A percentile compares a stretch with the other conserved stretches of the same genome.
These are phyloP conservation scores for Russula vinacea DNA, from an alignment of 768 basidiomycete genomes.

Conservation along the genomic window DNA sequence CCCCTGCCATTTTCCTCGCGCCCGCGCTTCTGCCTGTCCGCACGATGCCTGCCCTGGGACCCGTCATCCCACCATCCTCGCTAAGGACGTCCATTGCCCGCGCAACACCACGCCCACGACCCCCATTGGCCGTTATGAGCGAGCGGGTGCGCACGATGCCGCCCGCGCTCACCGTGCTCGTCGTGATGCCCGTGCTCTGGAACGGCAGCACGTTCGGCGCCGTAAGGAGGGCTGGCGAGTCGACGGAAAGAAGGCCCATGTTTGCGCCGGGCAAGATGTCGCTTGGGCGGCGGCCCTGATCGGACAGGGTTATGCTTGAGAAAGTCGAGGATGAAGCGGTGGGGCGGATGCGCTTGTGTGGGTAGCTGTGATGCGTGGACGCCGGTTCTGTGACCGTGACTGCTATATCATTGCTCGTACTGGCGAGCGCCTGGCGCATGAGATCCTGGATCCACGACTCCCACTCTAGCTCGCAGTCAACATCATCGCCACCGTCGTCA, in stretches of 20 bases:
- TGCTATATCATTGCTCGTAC: not conserved
- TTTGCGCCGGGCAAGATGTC: conserved; percentile 6
- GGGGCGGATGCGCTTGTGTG: not conserved
- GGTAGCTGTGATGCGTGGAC: not conserved
- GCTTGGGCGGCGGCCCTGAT: not conserved
- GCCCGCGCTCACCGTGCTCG: conserved; percentile 28
- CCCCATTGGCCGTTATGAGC: conserved; percentile 18
- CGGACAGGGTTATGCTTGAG: conserved; percentile 14
- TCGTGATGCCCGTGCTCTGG: conserved; percentile 27
- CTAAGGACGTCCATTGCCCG: conserved; percentile 24
- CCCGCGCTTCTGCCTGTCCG: conserved; percentile 1
- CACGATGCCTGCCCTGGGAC: not conserved
- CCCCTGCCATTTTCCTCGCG: conserved; percentile 8
- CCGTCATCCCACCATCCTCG: not conserved
- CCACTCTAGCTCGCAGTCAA: conserved; percentile 32
- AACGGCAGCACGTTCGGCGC: conserved; percentile 26
- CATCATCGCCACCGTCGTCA: conserved; percentile 19
- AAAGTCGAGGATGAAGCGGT: conserved; percentile 2
- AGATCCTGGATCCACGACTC: conserved; percentile 32
- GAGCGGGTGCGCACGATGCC: conserved; percentile 30
- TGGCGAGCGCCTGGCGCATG: conserved; percentile 22
- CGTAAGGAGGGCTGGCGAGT: conserved; percentile 27
- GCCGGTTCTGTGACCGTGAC: not conserved
- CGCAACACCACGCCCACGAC: conserved; percentile 27
- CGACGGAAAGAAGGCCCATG: conserved; percentile 20